Percentiles rank a stretch among this genome's conserved stretches.
Evolutionary conservation across 169 alveolate genomes (phyloP).

Genomic region (Babesia microti): DNA sequence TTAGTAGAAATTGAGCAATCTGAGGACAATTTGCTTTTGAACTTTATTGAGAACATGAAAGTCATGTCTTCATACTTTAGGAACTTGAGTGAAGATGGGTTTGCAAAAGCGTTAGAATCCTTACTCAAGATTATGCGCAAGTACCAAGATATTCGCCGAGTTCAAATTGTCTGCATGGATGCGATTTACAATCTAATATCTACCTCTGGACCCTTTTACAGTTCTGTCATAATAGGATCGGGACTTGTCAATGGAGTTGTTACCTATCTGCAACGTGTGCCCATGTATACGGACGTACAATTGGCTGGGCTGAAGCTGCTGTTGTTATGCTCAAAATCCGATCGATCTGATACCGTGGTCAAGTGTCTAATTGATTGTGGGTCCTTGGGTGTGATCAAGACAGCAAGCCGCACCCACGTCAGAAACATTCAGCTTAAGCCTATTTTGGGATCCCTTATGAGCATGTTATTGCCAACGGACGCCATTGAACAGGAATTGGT

Average conservation of each 20-base stretch:
- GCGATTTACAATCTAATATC: conserved; percentile 61
- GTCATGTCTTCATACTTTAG: conserved; percentile 58
- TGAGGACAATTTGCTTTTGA: conserved; percentile 69
- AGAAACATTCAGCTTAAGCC: conserved; percentile 64
- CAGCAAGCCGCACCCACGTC: conserved; percentile 69
- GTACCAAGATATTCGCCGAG: conserved; percentile 68
- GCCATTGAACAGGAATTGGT: conserved; percentile 68
- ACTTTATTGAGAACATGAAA: conserved; percentile 58
- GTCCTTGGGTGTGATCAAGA: conserved; percentile 42
- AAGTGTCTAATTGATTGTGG: conserved; percentile 43
- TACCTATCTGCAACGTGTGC: conserved; percentile 62
- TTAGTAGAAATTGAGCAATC: conserved; percentile 69
- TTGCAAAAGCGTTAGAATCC: conserved; percentile 55
- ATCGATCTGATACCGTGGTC: conserved; percentile 45
- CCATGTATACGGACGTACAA: conserved; percentile 73
- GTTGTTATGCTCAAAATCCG: conserved; percentile 53
- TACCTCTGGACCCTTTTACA: conserved; percentile 53
- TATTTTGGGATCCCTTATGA: conserved; percentile 70
- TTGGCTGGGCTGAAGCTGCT: conserved; percentile 67
- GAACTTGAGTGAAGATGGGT: conserved; percentile 32
- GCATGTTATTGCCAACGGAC: conserved; percentile 79
- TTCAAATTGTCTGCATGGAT: conserved; percentile 65
- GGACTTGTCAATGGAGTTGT: conserved; percentile 63
- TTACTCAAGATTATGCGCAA: conserved; percentile 65
- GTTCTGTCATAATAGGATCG: conserved; percentile 50